Evolutionary conservation across 1,284 basidiomycete genomes (phyloP).

Genomic region (Agaricales sp.): DNA sequence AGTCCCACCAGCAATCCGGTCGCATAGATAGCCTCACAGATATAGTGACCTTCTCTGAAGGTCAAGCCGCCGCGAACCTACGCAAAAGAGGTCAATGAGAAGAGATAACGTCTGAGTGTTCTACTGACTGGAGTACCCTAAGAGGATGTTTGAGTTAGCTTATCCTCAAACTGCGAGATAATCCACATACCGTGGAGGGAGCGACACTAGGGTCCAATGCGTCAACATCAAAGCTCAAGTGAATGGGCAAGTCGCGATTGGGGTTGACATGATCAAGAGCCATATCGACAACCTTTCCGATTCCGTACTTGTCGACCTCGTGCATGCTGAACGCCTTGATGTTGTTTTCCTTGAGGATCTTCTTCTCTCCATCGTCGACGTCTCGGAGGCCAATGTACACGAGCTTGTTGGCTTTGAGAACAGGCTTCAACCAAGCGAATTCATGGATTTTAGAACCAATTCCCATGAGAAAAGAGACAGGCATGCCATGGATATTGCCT

Average conservation of each 20-base stretch:
- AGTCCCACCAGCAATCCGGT: conserved; percentile 88
- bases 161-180: not conserved
- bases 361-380: conserved; percentile 85
- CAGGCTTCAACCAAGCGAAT: conserved; percentile 77
- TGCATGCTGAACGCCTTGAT: conserved; percentile 99
- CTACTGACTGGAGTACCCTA: not conserved
- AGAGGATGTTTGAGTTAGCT: not conserved
- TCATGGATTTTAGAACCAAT: conserved; percentile 43
- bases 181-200: conserved; percentile 69
- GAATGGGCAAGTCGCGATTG: conserved; percentile 74
- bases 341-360: conserved; percentile 75
- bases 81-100: conserved; percentile 4
- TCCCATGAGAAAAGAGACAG: conserved; percentile 89
- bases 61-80: conserved; percentile 90
- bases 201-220: conserved; percentile 91
- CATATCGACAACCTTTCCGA: conserved; percentile 92
- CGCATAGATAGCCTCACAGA: conserved; percentile 90
- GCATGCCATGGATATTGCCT: conserved; percentile 98
- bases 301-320: conserved; percentile 95
- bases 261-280: conserved; percentile 93
- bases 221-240: conserved; percentile 96
- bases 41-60: conserved; percentile 96
- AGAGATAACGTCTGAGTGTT: not conserved
- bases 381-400: conserved; percentile 97
- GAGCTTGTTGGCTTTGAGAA: conserved; percentile 62